Evolutionary conservation across 2,329 filamentous ascomycete species (phyloP).

Genomic region (Pseudogymnoascus sp.): DNA sequence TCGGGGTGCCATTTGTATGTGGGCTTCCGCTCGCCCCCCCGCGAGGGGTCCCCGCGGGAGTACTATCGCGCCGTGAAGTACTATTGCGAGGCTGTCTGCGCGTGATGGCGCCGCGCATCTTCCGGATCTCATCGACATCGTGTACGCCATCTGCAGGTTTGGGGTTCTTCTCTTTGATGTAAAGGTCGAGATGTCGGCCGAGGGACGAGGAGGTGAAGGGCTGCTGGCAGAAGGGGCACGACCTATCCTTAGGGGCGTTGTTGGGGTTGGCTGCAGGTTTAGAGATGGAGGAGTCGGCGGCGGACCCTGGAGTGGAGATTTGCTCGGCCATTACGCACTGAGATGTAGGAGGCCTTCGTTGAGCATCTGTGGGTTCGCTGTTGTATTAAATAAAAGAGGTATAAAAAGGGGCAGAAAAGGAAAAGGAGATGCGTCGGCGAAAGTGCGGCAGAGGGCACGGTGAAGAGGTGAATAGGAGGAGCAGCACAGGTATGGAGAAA

Average conservation of each 20-base stretch:
- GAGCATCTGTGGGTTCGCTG: slow-evolving; percentile 3
- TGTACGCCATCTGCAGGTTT: slow-evolving; percentile 82
- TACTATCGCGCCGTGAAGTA: slow-evolving; percentile 55
- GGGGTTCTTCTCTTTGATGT: slow-evolving; percentile 89
- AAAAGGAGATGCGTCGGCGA: neutral
- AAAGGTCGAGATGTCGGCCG: slow-evolving; percentile 87
- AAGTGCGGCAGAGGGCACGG: neutral
- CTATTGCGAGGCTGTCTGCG: slow-evolving; percentile 67
- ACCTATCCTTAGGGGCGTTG: slow-evolving; percentile 65
- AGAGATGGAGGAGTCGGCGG: slow-evolving; percentile 26
- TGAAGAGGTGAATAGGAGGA: slow-evolving; percentile 10
- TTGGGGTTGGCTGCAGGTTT: neutral
- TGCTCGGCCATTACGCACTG: slow-evolving; percentile 29
- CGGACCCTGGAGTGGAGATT: slow-evolving; percentile 31
- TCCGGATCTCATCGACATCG: slow-evolving; percentile 81
- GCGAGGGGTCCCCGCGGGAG: slow-evolving; percentile 45
- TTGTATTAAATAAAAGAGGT: slow-evolving; percentile 1
- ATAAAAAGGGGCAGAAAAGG: neutral
- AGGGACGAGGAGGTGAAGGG: slow-evolving; percentile 90
- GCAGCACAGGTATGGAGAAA: neutral
- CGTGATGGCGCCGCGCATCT: slow-evolving; percentile 78
- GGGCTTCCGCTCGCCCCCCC: slow-evolving; percentile 21
- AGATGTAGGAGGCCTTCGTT: slow-evolving; percentile 4
- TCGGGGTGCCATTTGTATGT: slow-evolving; percentile 17
- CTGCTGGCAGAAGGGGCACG: slow-evolving; percentile 81